phyloP scores from a whole-genome alignment of 495 filamentous ascomycete species.

The Hypoxylon subgilvum region DNA sequence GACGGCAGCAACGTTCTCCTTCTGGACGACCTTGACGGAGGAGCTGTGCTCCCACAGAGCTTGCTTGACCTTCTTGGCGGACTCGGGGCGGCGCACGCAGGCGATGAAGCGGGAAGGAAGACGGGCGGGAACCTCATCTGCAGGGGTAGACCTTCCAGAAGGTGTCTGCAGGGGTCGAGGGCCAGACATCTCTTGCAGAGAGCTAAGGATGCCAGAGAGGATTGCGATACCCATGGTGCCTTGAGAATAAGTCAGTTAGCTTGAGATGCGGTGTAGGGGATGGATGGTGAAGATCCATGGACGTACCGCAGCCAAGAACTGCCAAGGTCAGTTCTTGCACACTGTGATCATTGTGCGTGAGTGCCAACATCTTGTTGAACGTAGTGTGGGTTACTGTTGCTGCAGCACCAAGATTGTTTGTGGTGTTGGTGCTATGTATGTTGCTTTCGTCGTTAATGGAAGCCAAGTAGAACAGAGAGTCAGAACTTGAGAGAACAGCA shows the following conservation, averaged over 20 bases:
- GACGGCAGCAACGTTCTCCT: constrained; percentile 65
- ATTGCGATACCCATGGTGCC: constrained; percentile 87
- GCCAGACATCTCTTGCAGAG: constrained; percentile 57
- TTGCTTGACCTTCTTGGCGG: constrained; percentile 65
- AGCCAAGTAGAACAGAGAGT: neutral
- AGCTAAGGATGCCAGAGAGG: constrained; percentile 76
- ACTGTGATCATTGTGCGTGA: constrained; percentile 42
- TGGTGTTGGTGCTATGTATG: neutral
- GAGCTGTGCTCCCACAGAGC: constrained; percentile 60
- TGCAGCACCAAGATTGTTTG: neutral
- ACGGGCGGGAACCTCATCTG: constrained; percentile 56
- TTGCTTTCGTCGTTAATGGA: neutral
- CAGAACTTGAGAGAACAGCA: constrained; percentile 4
- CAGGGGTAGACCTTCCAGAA: constrained; percentile 57
- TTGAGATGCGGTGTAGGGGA: neutral
- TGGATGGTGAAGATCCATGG: constrained; percentile 2
- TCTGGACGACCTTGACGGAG: constrained; percentile 51
- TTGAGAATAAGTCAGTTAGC: constrained; percentile 34
- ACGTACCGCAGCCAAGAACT: constrained; percentile 74
- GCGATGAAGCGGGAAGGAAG: constrained; percentile 77
- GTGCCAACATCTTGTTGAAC: constrained; percentile 39
- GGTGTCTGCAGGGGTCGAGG: constrained; percentile 47
- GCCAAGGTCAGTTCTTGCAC: constrained; percentile 66
- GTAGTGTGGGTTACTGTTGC: neutral
- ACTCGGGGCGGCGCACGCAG: constrained; percentile 69